Conservation (phyloP, 768 basidiomycete genomes). For the Lepiota brunneoincarnata region DNA sequence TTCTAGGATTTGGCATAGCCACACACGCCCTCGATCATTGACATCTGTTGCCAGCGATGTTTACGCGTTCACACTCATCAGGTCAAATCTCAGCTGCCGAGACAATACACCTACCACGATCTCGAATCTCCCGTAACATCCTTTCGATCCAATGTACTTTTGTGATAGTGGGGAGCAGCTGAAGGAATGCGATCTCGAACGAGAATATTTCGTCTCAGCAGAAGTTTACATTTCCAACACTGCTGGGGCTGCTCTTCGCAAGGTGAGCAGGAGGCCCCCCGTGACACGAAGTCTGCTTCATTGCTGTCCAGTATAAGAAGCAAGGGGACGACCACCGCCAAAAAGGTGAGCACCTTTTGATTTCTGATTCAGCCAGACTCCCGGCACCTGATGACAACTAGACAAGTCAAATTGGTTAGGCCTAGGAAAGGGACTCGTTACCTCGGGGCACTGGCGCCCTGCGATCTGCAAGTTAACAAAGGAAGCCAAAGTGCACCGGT, state of each 20-base stretch:
- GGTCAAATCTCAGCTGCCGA: not conserved
- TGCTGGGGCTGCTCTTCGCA: slow-evolving; percentile 49
- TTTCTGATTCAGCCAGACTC: not conserved
- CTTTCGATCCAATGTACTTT: not conserved
- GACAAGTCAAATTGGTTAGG: slow-evolving; percentile 76
- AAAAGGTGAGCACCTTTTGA: slow-evolving; percentile 1
- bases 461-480: slow-evolving; percentile 71
- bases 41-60: not conserved
- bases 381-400: slow-evolving; percentile 22
- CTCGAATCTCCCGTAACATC: not conserved
- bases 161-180: slow-evolving; percentile 13
- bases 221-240: slow-evolving; percentile 61
- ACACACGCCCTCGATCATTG: not conserved
- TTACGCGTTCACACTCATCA: not conserved
- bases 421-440: slow-evolving; percentile 46
- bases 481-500: slow-evolving; percentile 52
- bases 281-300: not conserved
- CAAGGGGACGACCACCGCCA: slow-evolving; percentile 5
- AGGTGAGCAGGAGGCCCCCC: slow-evolving; percentile 38
- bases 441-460: slow-evolving; percentile 65
- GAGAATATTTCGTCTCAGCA: slow-evolving; percentile 59
- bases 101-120: not conserved
- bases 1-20: slow-evolving; percentile 3
- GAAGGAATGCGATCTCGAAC: slow-evolving; percentile 6
- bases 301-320: slow-evolving; percentile 9